A percentile compares a stretch with the other conserved stretches of the same genome.
These are phyloP conservation scores for Circinella minor DNA, from an alignment of 371 early-diverging fungal species.

Conservation along the genomic window DNA sequence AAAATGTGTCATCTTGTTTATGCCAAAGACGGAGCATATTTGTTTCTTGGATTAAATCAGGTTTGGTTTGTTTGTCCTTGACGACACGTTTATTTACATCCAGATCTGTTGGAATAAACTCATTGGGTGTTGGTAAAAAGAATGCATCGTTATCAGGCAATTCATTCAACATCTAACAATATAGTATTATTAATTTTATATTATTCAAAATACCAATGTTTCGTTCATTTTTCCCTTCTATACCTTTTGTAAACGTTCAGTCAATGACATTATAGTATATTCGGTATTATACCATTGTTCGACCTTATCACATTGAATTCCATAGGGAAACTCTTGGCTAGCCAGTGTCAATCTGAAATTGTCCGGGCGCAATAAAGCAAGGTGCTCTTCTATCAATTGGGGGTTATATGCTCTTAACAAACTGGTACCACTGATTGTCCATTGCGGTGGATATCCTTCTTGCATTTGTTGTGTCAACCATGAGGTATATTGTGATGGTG, in stretches of 20 bases:
- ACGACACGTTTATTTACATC: slow-evolving; percentile 51
- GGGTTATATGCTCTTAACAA: slow-evolving; percentile 66
- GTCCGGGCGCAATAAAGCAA: slow-evolving; percentile 64
- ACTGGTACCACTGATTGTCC: slow-evolving; percentile 69
- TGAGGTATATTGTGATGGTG: slow-evolving; percentile 59
- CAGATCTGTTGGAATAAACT: slow-evolving; percentile 79
- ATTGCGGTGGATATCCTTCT: slow-evolving; percentile 66
- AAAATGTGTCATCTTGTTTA: slow-evolving; percentile 90
- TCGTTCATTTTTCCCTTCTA: background rate
- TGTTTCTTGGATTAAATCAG: slow-evolving; percentile 68
- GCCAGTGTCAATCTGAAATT: slow-evolving; percentile 63
- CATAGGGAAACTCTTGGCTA: slow-evolving; percentile 50
- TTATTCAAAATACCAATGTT: background rate
- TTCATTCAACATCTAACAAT: slow-evolving; percentile 45
- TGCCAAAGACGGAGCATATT: slow-evolving; percentile 82
- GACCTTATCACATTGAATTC: slow-evolving; percentile 51
- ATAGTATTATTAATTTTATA: background rate
- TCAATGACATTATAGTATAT: slow-evolving; percentile 70
- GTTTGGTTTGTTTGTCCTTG: slow-evolving; percentile 43
- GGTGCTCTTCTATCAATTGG: slow-evolving; percentile 52
- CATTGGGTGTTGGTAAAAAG: slow-evolving; percentile 76
- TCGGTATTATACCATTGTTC: slow-evolving; percentile 87
- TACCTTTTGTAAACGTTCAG: slow-evolving; percentile 60
- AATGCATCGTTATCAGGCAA: slow-evolving; percentile 61
- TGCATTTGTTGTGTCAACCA: slow-evolving; percentile 60